Evolutionary conservation across 441 rosid genomes (phyloP).

Genomic region (Euphorbia neoarborescens): DNA sequence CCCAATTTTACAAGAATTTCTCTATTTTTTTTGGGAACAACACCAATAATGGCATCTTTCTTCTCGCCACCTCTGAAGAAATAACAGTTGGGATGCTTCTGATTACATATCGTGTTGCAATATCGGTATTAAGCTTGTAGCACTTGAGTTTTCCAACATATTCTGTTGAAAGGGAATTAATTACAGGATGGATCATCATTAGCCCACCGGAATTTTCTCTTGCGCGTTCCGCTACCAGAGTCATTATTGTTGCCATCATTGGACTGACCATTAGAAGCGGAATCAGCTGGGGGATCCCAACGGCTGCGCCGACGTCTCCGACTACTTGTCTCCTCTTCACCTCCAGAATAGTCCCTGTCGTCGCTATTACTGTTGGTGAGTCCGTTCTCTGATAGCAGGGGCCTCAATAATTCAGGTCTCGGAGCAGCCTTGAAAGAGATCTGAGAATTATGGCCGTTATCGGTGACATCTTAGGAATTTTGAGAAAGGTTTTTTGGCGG

Average conservation of each 20-base stretch:
- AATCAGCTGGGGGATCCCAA: constrained; percentile 70
- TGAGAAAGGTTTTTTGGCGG: constrained; percentile 5
- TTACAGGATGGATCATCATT: constrained; percentile 75
- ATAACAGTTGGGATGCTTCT: too few species aligned
- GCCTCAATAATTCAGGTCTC: constrained; percentile 25
- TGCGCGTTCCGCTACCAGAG: constrained; percentile 43
- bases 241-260: constrained; percentile 30
- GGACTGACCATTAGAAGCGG: constrained; percentile 21
- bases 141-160: too few species aligned
- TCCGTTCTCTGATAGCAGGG: constrained; percentile 55
- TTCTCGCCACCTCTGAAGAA: too few species aligned
- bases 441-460: constrained; percentile 20
- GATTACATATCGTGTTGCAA: too few species aligned
- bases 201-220: constrained; percentile 90
- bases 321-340: constrained; percentile 81
- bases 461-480: constrained; percentile 12
- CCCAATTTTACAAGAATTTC: too few species aligned
- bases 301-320: constrained; percentile 69
- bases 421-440: not conserved
- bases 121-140: too few species aligned
- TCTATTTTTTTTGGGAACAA: too few species aligned
- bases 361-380: constrained; percentile 53
- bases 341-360: constrained; percentile 68
- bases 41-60: too few species aligned
- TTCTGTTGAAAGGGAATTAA: too few species aligned